These are phyloP conservation scores for Trametes hirsuta DNA, from an alignment of 1,284 basidiomycete genomes.

Conservation along the genomic window DNA sequence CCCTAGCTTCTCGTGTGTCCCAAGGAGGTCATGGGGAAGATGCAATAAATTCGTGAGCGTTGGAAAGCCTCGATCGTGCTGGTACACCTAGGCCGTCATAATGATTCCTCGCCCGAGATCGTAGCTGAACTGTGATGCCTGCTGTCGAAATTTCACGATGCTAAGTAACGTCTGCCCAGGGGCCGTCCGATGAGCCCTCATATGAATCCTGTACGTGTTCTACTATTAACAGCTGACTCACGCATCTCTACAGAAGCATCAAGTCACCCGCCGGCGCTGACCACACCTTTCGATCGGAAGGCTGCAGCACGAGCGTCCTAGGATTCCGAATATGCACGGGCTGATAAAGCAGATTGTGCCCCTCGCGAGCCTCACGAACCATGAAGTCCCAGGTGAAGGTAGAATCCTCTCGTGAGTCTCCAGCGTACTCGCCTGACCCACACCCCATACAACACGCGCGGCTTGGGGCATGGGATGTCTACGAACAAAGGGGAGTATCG, in stretches of 20 bases:
- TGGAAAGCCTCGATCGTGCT: too few relatives aligned
- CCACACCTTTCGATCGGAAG: not conserved
- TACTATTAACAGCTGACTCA: not conserved
- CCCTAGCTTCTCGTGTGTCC: too few relatives aligned
- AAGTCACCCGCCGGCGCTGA: not conserved
- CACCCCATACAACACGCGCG: conserved; percentile 43
- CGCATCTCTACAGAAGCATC: not conserved
- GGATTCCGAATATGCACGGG: not conserved
- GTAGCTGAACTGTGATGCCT: too few relatives aligned
- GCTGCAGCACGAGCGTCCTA: not conserved
- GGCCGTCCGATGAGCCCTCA: too few relatives aligned
- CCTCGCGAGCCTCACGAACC: not conserved
- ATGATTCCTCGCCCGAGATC: too few relatives aligned
- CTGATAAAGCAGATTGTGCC: not conserved
- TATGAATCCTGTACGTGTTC: too few relatives aligned
- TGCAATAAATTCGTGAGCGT: too few relatives aligned
- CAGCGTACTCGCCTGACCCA: not conserved
- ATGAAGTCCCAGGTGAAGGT: not conserved
- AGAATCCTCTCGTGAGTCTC: not conserved
- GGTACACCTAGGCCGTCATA: too few relatives aligned
- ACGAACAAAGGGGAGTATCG: conserved; percentile 51
- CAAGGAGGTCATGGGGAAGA: too few relatives aligned
- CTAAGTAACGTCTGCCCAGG: too few relatives aligned
- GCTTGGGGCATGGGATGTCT: conserved; percentile 75
- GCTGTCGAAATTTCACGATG: too few relatives aligned